phyloP scores from a whole-genome alignment of 2,329 filamentous ascomycete species.

The Colletotrichum sp. region DNA sequence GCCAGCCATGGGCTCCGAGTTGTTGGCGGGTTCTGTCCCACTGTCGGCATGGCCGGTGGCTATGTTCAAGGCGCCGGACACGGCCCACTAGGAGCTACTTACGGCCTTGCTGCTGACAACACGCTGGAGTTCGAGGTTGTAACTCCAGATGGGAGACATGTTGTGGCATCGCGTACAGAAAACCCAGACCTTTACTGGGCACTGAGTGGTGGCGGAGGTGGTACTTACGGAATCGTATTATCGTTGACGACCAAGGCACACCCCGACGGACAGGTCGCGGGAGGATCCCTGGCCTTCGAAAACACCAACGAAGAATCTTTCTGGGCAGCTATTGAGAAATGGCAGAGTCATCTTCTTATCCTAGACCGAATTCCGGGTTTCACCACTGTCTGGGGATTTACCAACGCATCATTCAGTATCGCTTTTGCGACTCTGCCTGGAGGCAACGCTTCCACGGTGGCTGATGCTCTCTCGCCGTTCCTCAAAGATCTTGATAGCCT shows the following conservation, averaged over 20 bases:
- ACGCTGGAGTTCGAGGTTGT: slow-evolving; percentile 54
- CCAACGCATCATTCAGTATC: neutral
- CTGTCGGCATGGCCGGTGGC: slow-evolving; percentile 58
- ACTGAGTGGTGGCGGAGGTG: slow-evolving; percentile 54
- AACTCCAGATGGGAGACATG: slow-evolving; percentile 42
- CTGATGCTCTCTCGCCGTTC: neutral
- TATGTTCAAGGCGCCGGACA: slow-evolving; percentile 62
- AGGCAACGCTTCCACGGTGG: neutral
- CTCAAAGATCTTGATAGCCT: neutral
- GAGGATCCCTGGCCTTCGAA: slow-evolving; percentile 33
- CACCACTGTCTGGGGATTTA: neutral
- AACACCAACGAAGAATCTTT: slow-evolving; percentile 32
- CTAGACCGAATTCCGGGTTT: neutral
- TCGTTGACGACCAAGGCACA: neutral
- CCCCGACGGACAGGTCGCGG: slow-evolving; percentile 35
- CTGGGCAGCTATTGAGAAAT: neutral
- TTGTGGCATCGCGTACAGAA: slow-evolving; percentile 43
- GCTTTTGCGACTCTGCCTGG: neutral
- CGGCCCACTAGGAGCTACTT: slow-evolving; percentile 44
- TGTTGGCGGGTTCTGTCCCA: slow-evolving; percentile 51
- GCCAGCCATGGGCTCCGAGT: slow-evolving; percentile 42
- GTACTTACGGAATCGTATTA: slow-evolving; percentile 56
- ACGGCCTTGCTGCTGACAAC: slow-evolving; percentile 59
- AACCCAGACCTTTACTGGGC: slow-evolving; percentile 62
- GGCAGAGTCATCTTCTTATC: neutral